Evolutionary conservation across 495 filamentous ascomycete species (phyloP).

Genomic region (Ramalina intermedia): DNA sequence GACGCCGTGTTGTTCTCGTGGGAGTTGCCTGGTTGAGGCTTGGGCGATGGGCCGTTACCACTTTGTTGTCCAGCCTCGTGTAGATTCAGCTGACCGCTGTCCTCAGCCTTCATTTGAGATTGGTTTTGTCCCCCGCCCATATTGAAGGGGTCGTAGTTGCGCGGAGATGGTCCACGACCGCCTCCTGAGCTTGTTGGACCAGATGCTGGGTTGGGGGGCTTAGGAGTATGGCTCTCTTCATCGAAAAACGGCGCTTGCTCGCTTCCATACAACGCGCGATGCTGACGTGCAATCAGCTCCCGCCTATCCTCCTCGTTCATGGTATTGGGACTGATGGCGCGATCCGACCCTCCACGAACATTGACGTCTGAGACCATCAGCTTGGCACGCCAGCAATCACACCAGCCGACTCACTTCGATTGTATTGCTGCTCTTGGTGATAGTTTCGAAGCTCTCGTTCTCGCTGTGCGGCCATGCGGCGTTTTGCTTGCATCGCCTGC

Average conservation of each 20-base stretch:
- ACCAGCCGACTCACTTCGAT: constrained; percentile 72
- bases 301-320: constrained; percentile 95
- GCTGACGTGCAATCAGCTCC: constrained; percentile 89
- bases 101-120: constrained; percentile 22
- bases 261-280: constrained; percentile 76
- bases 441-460: constrained; percentile 99
- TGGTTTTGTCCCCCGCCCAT: constrained; percentile 29
- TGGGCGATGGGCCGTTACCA: constrained; percentile 18
- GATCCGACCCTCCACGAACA: constrained; percentile 68
- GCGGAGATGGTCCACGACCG: constrained; percentile 42
- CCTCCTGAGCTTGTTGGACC: constrained; percentile 37
- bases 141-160: constrained; percentile 49
- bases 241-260: constrained; percentile 49
- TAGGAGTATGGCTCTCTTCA: constrained; percentile 45
- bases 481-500: constrained; percentile 97
- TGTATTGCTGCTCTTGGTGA: constrained; percentile 99
- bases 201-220: constrained; percentile 42
- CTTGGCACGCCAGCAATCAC: background rate
- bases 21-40: constrained; percentile 46
- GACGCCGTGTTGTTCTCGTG: constrained; percentile 84
- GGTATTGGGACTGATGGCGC: constrained; percentile 75
- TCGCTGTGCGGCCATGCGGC: constrained; percentile 94
- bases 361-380: constrained; percentile 58
- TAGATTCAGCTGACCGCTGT: constrained; percentile 21
- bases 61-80: constrained; percentile 15